Evolutionary conservation across 2,329 filamentous ascomycete genomes (phyloP), one percentile per base, ranked within the genome.

Genomic region (Pyricularia sp.): DNA sequence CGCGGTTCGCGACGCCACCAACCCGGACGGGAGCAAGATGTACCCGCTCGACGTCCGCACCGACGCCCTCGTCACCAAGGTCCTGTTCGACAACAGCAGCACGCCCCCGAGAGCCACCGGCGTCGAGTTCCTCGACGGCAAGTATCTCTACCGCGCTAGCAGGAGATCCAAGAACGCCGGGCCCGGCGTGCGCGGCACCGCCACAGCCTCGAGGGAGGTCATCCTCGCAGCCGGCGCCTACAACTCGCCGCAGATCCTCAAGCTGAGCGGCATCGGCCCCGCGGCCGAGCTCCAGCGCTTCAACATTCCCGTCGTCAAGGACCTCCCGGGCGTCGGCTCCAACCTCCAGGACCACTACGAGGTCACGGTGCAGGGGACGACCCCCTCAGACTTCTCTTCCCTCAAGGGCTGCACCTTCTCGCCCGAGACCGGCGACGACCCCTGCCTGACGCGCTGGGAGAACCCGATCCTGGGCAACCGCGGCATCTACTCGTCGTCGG

Each of bases 261-360:
- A 90, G 70, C 77, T 88, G 2, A 88, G 85, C 0, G 88, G 88
- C 0, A 81, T 90, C 66, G 88, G 88, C 25, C 68, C 68, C n/a
- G 61, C 36, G 9, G 26, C 65, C 17, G 67, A 69, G 58, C 71
- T 72, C 23, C n/a, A 69, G n/a, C 33, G 33, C 23, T 59, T 68
- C 2, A 58, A 65, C 65, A 71, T 72, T 28, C 58, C 69, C 20
- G 69, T 72, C 3, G 67, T 71, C 14, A 65, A 69, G 25, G 70
- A 72, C 64, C 70, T 72, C 28, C 71, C 71, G 20, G 71, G 71
- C n/a, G 71, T 72, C 4, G 71, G 71, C 20, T 63, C 64, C 67
- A 72, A 72, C 42, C 66, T 72, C 28, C 70, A 72, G 64, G 70
- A 72, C 31, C 70, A 69, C 23, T 85, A 85, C 74, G 84, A 79